phyloP scores from a whole-genome alignment of 306 rosid genomes.

The Vicia villosa region DNA sequence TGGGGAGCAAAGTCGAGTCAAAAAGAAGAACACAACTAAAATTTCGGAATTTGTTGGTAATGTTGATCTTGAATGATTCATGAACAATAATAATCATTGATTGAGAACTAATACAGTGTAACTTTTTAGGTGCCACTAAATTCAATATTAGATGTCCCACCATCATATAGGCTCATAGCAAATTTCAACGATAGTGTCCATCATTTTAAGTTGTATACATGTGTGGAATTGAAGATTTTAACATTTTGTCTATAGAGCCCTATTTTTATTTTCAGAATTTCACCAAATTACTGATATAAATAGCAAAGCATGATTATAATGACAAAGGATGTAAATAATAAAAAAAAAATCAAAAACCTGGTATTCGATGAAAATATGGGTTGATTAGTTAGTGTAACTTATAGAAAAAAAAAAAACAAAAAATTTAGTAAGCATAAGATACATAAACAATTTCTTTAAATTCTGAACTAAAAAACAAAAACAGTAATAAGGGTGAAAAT shows the following conservation, averaged over 20 bases:
- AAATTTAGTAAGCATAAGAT: not conserved
- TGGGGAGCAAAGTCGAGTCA: constrained; percentile 40
- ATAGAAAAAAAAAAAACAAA: too few species aligned
- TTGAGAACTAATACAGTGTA: not conserved
- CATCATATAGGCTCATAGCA: not conserved
- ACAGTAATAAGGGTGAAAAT: not conserved
- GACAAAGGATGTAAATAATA: too few species aligned
- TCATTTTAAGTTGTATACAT: not conserved
- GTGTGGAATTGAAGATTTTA: not conserved
- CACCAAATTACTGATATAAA: not conserved
- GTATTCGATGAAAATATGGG: too few species aligned
- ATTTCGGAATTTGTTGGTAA: constrained; percentile 20
- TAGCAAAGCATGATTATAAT: not conserved
- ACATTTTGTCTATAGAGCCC: not conserved
- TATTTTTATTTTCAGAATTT: not conserved
- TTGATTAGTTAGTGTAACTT: too few species aligned
- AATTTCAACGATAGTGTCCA: not conserved
- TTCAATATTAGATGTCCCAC: constrained; percentile 32
- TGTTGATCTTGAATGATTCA: constrained; percentile 15
- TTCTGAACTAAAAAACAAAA: not conserved
- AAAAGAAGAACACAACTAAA: constrained; percentile 28
- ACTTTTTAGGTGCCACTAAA: constrained; percentile 16
- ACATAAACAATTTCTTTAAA: not conserved
- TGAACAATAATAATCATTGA: constrained; percentile 1
- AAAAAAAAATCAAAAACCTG: too few species aligned